Base-by-base conservation (phyloP, 768 basidiomycete species). In the Panellus pusillus region DNA sequence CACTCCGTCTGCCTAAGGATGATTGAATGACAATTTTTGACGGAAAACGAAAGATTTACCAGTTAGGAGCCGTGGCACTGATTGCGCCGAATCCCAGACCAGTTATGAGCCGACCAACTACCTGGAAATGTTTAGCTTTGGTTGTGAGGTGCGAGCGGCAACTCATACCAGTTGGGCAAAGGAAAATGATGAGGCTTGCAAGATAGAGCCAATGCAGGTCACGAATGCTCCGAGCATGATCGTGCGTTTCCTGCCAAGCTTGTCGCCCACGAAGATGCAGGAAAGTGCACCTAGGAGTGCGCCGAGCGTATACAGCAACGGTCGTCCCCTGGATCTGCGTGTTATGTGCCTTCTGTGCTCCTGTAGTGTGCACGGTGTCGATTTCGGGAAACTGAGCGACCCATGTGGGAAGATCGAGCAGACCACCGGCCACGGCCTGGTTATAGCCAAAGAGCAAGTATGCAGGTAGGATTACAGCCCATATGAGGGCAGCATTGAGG, bases 121-220 rank as follows among this genome's bases (percentile, higher is more conserved):
- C 32, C 32, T 35, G 32, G 32, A 14, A 35, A 35, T 14, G 14
- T 14, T 11, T 8, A 35, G 24, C 24, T 6, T 24, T 24, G 6
- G 24, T 6, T 24, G 6, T 24, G 24, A 2, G 24, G 24, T 24
- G 3, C 3, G 24, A 24, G 24, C 6, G 3, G 24, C 24, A 24
- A 24, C 24, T 24, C 3, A 24, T 35, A 35, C 73, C 56, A 87
- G 75, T 61, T 85, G 83, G 0, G 79, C 72, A 54, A 84, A 85
- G 52, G 77, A 75, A 52, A 74, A 83, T 3, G 83, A 77, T 5
- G 82, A 69, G 13, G 79, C 65, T 61, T 86, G 83, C 12, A 86
- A 69, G 51, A 84, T 80, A 7, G 83, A 83, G 6, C 86, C 86
- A 32, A 81, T 69, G 44, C 82, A 76, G 80, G 85, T 85, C 47